Evolutionary conservation across 352 stramenopile genomes (phyloP), one percentile per base, ranked within the genome.

Genomic region (Peronospora farinosa): DNA sequence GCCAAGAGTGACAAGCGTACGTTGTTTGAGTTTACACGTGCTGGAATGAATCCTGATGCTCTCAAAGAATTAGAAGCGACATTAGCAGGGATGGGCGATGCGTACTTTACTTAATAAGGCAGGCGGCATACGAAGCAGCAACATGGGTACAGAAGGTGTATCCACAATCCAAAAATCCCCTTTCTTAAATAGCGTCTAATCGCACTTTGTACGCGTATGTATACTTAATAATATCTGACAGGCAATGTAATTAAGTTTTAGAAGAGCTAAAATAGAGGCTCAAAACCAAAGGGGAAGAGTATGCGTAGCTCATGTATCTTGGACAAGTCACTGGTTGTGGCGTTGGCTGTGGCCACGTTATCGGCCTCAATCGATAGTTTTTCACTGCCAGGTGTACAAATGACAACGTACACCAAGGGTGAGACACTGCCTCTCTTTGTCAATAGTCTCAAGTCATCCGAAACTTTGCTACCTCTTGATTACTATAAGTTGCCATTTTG

Each of bases 401-500:
- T 93, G 84, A 86, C 78, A 25, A 91, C 82, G 51, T 96, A 94
- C 72, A 78, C 78, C 35, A 86, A 87, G 48, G 70, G 78, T 49
- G 86, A 96, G 48, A 44, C 60, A 52, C 71, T 98, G 41, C 80
- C 84, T 48, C 57, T 98, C 40, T 95, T 95, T 40, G 95, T 98
- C 41, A 97, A 97, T 74, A 97, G 89, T 61, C 67, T 98, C 12
- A 97, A 84, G 65, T 97, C 90, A 19, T 73, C 77, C 25, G 95
- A 98, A 65, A 98, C 95, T 38, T 78, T 98, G 54, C 76, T 98
- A 54, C 96, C 96, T 21, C 78, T 98, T 37, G 95, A 98, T 50
- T 98, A 98, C 76, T 99, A 99, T 81, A 95, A 92, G 56, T 72
- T 99, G 33, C 93, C 94, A 27, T 98, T 98, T 65, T 98, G 96